Base-by-base conservation (phyloP, 768 basidiomycete genomes). In the Xerocomellus intermedius region DNA sequence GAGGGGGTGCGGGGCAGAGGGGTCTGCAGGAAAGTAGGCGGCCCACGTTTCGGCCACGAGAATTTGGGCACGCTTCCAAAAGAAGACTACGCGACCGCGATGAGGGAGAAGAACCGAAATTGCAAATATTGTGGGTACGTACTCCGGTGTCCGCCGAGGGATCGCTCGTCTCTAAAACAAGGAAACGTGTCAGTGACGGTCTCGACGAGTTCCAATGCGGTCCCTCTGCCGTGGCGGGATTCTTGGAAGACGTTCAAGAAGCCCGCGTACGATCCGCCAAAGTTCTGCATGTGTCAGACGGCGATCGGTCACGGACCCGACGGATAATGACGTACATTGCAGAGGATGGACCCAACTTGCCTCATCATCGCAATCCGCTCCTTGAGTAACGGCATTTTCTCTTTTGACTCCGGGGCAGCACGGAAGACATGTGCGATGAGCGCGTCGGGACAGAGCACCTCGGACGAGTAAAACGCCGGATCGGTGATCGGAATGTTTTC, bases 1-100 rank as follows among this genome's bases (percentile, higher is more conserved):
- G 41, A 94, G 73, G 4, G 91, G 92, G 67, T 94, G 92, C 0
- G 75, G 62, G 8, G 67, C 53, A 8, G 72, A 12, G 73, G 58
- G 55, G 3, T 75, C 69, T 4, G 73, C 64, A 1, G 91, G 91
- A 69, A 87, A 89, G 76, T 94, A 94, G 3, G 93, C 92, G 2
- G 94, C 93, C 93, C 91, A 94, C 0, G 84, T 85, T 67, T 96
- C 93, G 1, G 93, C 93, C 32, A 94, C 87, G 37, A 95, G 79
- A 53, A 96, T 96, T 60, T 96, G 93, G 1, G 92, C 86, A 33
- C 93, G 85, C 68, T 96, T 96, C 89, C 92, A 94, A 52, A 95
- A 78, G 70, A 72, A 84, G 8, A 94, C 90, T 92, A 49, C 12
- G 14, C 17, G 32, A 22, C 16, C 9, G 3, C 14, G 8, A 22